Evolutionary conservation across 164 flowering plant genomes (phyloP).

Genomic region (Tinospora cordifolia): DNA sequence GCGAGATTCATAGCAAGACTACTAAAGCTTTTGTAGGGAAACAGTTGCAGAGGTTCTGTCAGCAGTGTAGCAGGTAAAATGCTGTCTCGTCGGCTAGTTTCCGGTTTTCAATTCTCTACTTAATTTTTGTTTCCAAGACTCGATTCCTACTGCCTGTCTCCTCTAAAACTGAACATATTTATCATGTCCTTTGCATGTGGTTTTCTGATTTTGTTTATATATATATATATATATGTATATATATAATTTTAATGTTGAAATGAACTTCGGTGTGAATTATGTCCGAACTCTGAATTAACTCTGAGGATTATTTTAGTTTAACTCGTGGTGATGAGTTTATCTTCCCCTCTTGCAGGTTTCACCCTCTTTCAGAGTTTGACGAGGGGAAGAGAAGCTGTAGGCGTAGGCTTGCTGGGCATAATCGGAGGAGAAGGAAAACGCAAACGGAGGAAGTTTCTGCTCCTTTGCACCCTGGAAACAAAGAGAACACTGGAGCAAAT

Average conservation of each 20-base stretch:
- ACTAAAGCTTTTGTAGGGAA: constrained; percentile 64
- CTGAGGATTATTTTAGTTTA: background rate
- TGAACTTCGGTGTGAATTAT: too few relatives aligned
- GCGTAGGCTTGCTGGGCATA: constrained; percentile 91
- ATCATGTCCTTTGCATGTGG: too few relatives aligned
- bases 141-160: too few relatives aligned
- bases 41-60: constrained; percentile 91
- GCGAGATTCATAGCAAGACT: constrained; percentile 75
- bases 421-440: constrained; percentile 77
- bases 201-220: too few relatives aligned
- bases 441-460: constrained; percentile 69
- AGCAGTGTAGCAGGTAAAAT: constrained; percentile 86
- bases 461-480: constrained; percentile 29
- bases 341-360: constrained; percentile 47
- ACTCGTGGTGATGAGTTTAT: background rate
- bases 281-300: too few relatives aligned
- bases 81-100: background rate
- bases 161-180: too few relatives aligned
- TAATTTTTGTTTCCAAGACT: background rate
- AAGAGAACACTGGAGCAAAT: constrained; percentile 26
- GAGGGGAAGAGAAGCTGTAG: constrained; percentile 95
- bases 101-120: background rate
- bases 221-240: too few relatives aligned
- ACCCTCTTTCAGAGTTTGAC: constrained; percentile 79
- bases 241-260: too few relatives aligned